Percentiles rank a stretch among this genome's conserved stretches.
phyloP scores from a whole-genome alignment of 768 basidiomycete genomes.

The Termitomyces sp. region DNA sequence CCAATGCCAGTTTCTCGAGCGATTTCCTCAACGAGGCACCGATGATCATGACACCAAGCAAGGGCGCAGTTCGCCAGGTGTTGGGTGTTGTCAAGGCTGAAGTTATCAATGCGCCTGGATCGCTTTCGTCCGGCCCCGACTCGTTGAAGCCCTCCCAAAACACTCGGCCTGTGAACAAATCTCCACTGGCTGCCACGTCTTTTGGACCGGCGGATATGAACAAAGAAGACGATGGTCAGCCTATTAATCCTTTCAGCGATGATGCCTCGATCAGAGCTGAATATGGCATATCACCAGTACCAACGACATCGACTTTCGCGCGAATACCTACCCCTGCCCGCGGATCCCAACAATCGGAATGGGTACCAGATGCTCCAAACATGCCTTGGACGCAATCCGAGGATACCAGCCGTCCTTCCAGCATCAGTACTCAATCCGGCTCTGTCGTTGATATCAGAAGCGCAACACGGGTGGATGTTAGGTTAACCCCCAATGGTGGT shows the following conservation, averaged over 20 bases:
- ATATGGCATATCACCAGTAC: conserved; percentile 35
- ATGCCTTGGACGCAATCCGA: conserved; percentile 39
- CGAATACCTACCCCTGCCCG: conserved; percentile 24
- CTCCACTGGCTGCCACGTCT: conserved; percentile 67
- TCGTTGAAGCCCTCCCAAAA: conserved; percentile 38
- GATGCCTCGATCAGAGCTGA: conserved; percentile 37
- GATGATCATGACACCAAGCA: conserved; percentile 73
- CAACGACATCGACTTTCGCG: conserved; percentile 39
- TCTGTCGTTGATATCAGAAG: conserved; percentile 58
- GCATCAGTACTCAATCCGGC: conserved; percentile 61
- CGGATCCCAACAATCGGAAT: conserved; percentile 30
- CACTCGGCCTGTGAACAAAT: conserved; percentile 47
- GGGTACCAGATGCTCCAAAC: conserved; percentile 35
- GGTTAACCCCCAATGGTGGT: conserved; percentile 36
- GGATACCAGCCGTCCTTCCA: conserved; percentile 50
- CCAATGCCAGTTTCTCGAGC: conserved; percentile 71
- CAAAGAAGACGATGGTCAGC: conserved; percentile 54
- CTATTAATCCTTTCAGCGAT: conserved; percentile 66
- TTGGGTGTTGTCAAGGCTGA: conserved; percentile 77
- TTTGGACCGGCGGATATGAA: conserved; percentile 69
- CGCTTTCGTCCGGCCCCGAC: conserved; percentile 35
- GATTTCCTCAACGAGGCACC: conserved; percentile 81
- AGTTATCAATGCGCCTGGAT: conserved; percentile 61
- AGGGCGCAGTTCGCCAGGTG: conserved; percentile 65
- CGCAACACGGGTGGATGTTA: conserved; percentile 67